Base-by-base conservation (phyloP, 148 eudicot species). In the Oxyria digyna region DNA sequence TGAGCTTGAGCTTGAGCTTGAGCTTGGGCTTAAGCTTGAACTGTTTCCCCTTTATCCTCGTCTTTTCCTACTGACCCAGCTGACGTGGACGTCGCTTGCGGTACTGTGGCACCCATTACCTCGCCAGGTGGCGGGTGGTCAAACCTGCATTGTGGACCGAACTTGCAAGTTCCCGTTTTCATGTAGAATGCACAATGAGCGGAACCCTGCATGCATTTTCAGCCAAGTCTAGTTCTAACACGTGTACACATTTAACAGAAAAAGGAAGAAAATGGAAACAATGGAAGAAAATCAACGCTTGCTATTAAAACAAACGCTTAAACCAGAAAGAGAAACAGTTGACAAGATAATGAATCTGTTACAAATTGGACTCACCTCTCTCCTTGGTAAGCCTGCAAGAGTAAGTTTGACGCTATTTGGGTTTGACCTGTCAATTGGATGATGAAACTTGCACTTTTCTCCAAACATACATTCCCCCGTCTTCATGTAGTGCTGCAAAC, bases 61-160 rank as follows among this genome's bases (percentile, higher is more conserved):
- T 59, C 68, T 35, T 66, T 66, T 20, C 45, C 68, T 35, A 59
- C 65, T 29, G 4, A 79, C 18, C 63, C 63, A 2, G 33, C 55
- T n/a, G 55, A 49, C 21, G 55, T 49, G 55, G 55, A 72, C 50
- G 84, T 57, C 71, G 74, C 84, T 73, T 73, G 72, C 23, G 79
- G 70, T 41, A 20, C 90, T 79, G 74, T 76, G 42, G 73, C 45
- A 21, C 90, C 81, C 86, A 88, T 69, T 66, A 88, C 91, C 80
- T 94, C 97, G 50, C 96, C 97, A 1, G 98, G 97, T 37, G 97
- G 92, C 17, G 98, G 98, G 75, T 94, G 98, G 74, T 94, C 98
- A 79, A 88, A 94, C 85, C 75, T 88, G 92, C 98, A 94, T 33
- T 83, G 82, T 12, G 75, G 79, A 3, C 96, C 97, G 72, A 82